Conservation (phyloP, 2,329 filamentous ascomycete genomes). For the Colletotrichum abscissum region DNA sequence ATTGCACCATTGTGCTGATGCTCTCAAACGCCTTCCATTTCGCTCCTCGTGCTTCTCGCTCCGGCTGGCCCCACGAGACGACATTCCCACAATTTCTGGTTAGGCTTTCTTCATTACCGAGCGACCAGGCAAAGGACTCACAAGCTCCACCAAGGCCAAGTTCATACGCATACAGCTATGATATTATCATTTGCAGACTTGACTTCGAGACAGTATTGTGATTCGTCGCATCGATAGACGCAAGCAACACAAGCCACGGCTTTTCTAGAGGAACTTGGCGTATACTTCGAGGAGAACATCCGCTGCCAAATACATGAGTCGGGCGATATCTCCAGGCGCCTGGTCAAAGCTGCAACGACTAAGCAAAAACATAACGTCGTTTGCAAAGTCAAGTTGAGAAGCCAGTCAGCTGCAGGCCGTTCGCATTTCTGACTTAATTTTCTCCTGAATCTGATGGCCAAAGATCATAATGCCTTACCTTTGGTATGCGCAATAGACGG, state of each 20-base stretch:
- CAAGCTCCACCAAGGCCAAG: slow-evolving; percentile 23
- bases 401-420: not conserved
- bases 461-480: slow-evolving; percentile 1
- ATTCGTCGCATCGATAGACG: not conserved
- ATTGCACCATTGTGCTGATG: not conserved
- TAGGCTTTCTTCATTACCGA: slow-evolving; percentile 29
- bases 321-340: not conserved
- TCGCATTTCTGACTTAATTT: not conserved
- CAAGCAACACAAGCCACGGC: slow-evolving; percentile 16
- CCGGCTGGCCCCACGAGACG: slow-evolving; percentile 10
- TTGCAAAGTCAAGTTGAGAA: not conserved
- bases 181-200: slow-evolving; percentile 12
- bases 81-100: slow-evolving; percentile 18
- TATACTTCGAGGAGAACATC: not conserved
- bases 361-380: not conserved
- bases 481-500: slow-evolving; percentile 17
- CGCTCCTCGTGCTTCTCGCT: not conserved
- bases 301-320: not conserved
- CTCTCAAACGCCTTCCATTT: not conserved
- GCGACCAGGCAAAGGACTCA: slow-evolving; percentile 13
- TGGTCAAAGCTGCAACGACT: not conserved
- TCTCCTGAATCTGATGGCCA: not conserved
- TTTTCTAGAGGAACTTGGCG: not conserved
- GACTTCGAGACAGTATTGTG: slow-evolving; percentile 18
- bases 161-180: not conserved